Base-by-base conservation (phyloP, 257 asterid genomes). In the Nicotiana tomentosiformis region DNA sequence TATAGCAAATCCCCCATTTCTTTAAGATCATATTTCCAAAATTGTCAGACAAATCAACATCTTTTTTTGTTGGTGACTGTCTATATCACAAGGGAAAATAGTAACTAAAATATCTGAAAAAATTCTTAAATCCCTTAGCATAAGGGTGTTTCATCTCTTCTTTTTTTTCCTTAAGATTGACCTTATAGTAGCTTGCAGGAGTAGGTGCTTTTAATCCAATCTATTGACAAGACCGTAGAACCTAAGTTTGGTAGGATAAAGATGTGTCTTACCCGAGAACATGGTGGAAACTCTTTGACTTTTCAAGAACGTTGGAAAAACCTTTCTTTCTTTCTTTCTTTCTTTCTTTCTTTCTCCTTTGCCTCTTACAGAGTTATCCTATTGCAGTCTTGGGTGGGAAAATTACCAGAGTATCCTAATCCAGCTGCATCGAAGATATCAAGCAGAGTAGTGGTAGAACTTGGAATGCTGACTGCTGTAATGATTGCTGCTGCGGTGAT, bases 361-460 rank as follows among this genome's bases (percentile, higher is more conserved):
- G 80, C 72, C 77, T 85, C 67, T 72, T 85, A 87, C 83, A 80
- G 78, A 65, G 26, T 46, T 30, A 35, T 81, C 78, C 32, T 17
- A 81, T 66, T 89, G 84, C 90, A 96, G 99, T 87, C 99, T 20
- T 92, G 86, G 88, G 97, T 96, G 30, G 98, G 97, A 55, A 93
- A 92, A 88, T 56, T 91, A 82, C 94, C 98, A 1, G 97, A 94
- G 70, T 91, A 90, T 88, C 98, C 97, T 83, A 90, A 92, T 87
- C 97, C 98, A 64, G 88, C 90, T 70, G 98, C 99, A 83, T 93
- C 98, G 7, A 92, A 87, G 86, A 91, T 96, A 88, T 94, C 99
- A 78, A 96, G 97, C 90, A 92, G 99, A 86, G 57, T 94, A 90
- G 86, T 96, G 92, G 94, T 91, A 78, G 98, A 94, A 87, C 94